A percentile compares a stretch with the other conserved stretches of the same genome.
Evolutionary conservation across 179 eudicot genomes (phyloP).

Genomic region (Sideroxylon spinosum): DNA sequence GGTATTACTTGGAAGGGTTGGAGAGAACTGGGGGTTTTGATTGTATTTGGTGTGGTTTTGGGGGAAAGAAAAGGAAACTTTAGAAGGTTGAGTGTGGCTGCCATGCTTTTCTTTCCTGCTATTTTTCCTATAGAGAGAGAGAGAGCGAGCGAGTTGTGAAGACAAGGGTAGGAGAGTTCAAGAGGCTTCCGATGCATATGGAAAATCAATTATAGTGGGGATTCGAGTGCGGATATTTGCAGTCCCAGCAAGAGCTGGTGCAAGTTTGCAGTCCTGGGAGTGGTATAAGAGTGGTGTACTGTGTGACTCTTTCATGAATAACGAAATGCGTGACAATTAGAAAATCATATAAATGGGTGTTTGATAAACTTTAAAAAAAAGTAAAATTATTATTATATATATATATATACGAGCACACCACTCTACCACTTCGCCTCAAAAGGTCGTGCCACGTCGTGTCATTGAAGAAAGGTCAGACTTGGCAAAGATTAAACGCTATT

Average conservation of each 20-base stretch:
- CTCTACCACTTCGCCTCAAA: conserved; percentile 17
- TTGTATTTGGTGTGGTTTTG: conserved; percentile 18
- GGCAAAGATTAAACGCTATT: background rate
- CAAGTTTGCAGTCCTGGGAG: too few relatives aligned
- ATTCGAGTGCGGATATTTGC: too few relatives aligned
- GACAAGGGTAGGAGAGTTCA: background rate
- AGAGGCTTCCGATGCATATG: too few relatives aligned
- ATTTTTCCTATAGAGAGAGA: background rate
- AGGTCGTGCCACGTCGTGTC: conserved; percentile 31
- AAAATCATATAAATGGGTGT: too few relatives aligned
- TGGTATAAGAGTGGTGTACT: too few relatives aligned
- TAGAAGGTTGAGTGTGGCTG: conserved; percentile 53
- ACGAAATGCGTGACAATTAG: too few relatives aligned
- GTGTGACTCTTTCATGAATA: too few relatives aligned
- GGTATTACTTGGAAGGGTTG: conserved; percentile 9
- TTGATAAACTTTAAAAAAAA: too few relatives aligned
- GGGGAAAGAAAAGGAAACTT: conserved; percentile 32
- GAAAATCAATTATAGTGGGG: too few relatives aligned
- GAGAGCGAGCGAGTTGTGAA: background rate
- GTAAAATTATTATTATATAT: too few relatives aligned
- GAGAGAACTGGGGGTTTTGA: conserved; percentile 17
- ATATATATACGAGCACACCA: conserved; percentile 40
- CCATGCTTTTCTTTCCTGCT: conserved; percentile 37
- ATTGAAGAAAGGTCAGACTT: background rate
- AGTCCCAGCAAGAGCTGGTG: too few relatives aligned